These are phyloP conservation scores for Ramaria sp. DNA, from an alignment of 768 basidiomycete species.

Conservation along the genomic window DNA sequence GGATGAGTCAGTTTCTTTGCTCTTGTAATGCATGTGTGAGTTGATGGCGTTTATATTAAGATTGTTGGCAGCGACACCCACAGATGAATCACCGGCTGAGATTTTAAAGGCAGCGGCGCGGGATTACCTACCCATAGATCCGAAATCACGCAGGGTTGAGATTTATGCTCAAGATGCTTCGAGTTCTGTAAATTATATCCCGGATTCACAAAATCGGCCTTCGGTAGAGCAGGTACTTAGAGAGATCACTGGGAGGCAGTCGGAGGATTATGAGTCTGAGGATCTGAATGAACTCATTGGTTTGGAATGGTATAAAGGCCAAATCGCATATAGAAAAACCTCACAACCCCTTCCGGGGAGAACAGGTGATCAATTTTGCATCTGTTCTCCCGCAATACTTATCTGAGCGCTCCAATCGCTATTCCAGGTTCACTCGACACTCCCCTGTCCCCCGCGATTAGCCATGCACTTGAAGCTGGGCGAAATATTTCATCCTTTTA, in stretches of 20 bases:
- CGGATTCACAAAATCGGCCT: constrained; percentile 40
- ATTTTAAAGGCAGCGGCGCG: constrained; percentile 58
- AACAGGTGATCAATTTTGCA: constrained; percentile 28
- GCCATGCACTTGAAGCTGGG: constrained; percentile 42
- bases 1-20: constrained; percentile 42
- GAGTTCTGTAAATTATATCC: constrained; percentile 16
- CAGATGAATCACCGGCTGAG: constrained; percentile 47
- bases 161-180: not conserved
- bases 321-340: constrained; percentile 51
- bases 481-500: constrained; percentile 60
- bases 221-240: constrained; percentile 38
- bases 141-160: constrained; percentile 16
- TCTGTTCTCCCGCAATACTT: not conserved
- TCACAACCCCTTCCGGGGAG: constrained; percentile 42
- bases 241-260: constrained; percentile 4
- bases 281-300: constrained; percentile 42
- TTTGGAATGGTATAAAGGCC: constrained; percentile 57
- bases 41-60: constrained; percentile 24
- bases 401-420: not conserved
- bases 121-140: constrained; percentile 64
- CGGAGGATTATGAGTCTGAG: constrained; percentile 3
- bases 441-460: constrained; percentile 47
- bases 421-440: constrained; percentile 34
- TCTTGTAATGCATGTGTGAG: not conserved
- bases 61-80: constrained; percentile 42